Conservation (phyloP, 805 yeast genomes). For the Ogataea populi-albae region DNA sequence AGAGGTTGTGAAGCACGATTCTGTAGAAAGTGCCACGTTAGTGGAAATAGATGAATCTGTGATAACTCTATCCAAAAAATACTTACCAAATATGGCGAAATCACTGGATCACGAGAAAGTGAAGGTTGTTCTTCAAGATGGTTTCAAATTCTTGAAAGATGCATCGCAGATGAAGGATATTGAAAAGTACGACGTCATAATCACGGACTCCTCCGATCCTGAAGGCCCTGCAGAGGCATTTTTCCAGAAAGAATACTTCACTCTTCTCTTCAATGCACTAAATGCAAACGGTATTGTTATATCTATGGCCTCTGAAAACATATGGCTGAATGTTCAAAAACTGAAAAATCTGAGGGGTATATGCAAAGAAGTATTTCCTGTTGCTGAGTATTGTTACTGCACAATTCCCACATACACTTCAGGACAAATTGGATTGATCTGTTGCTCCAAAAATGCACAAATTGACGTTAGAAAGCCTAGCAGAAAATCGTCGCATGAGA, state of each 20-base stretch:
- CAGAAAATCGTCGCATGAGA: slow-evolving; percentile 48
- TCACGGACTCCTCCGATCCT: slow-evolving; percentile 92
- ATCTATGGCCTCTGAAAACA: slow-evolving; percentile 79
- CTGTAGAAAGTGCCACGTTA: slow-evolving; percentile 62
- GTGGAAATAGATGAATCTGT: slow-evolving; percentile 91
- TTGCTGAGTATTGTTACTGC: slow-evolving; percentile 67
- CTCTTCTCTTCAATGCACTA: slow-evolving; percentile 61
- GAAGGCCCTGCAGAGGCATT: slow-evolving; percentile 92
- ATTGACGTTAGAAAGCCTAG: slow-evolving; percentile 49
- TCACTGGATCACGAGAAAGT: slow-evolving; percentile 64
- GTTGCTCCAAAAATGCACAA: slow-evolving; percentile 57
- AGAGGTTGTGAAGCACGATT: slow-evolving; percentile 69
- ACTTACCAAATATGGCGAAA: slow-evolving; percentile 72
- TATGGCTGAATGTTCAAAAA: slow-evolving; percentile 66
- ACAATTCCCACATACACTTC: slow-evolving; percentile 87
- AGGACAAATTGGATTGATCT: slow-evolving; percentile 79
- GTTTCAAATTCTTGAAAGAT: slow-evolving; percentile 67
- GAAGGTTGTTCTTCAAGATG: slow-evolving; percentile 70
- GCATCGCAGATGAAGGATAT: slow-evolving; percentile 33
- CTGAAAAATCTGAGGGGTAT: slow-evolving; percentile 45
- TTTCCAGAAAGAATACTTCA: slow-evolving; percentile 75
- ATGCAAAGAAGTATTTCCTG: slow-evolving; percentile 55
- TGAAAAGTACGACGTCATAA: slow-evolving; percentile 72
- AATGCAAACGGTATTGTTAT: slow-evolving; percentile 59
- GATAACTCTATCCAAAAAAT: slow-evolving; percentile 65